Evolutionary conservation across 1,284 basidiomycete genomes (phyloP).

Genomic region (Puccinia hordei): DNA sequence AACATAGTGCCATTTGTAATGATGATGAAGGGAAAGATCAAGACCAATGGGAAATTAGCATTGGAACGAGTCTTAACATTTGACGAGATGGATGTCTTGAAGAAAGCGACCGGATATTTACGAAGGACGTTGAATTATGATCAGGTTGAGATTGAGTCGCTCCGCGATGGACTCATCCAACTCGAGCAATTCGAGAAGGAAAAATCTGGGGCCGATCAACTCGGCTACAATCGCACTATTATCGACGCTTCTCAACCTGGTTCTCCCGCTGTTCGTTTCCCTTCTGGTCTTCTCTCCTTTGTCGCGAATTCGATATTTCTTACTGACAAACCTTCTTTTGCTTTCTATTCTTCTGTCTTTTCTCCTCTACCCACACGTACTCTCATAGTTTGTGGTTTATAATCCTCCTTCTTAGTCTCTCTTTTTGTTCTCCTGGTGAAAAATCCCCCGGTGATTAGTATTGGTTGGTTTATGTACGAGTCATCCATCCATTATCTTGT

Average conservation of each 20-base stretch:
- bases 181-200: conserved; percentile 55
- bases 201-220: conserved; percentile 63
- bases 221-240: conserved; percentile 69
- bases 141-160: conserved; percentile 70
- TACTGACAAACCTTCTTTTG: too few species aligned
- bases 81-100: conserved; percentile 32
- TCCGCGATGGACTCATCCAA: conserved; percentile 67
- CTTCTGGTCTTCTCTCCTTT: neutral
- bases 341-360: neutral
- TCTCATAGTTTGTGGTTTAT: conserved; percentile 16
- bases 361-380: neutral
- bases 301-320: too few species aligned
- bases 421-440: neutral
- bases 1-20: conserved; percentile 49
- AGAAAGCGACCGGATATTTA: conserved; percentile 65
- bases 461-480: too few species aligned
- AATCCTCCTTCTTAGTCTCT: neutral
- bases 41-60: conserved; percentile 73
- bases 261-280: conserved; percentile 63
- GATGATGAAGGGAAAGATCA: conserved; percentile 55
- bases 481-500: neutral
- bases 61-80: conserved; percentile 27
- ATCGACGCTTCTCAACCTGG: conserved; percentile 87
- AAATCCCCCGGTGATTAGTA: too few species aligned
- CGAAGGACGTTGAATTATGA: conserved; percentile 77